Percentiles rank a stretch among this genome's conserved stretches.
Evolutionary conservation across 495 filamentous ascomycete species (phyloP).

Genomic region (Durotheca rogersii): DNA sequence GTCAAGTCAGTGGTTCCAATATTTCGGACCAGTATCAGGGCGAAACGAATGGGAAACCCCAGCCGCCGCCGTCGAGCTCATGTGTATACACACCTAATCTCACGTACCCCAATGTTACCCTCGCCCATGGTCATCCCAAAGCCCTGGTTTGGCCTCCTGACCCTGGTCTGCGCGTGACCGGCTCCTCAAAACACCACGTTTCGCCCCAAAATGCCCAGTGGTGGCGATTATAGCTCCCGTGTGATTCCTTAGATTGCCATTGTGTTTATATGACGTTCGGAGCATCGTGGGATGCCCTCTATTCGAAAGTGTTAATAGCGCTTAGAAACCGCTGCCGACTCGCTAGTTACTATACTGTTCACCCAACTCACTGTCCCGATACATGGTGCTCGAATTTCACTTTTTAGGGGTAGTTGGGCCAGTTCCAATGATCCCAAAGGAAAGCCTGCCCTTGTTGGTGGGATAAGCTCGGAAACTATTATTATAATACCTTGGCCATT

Average conservation of each 20-base stretch:
- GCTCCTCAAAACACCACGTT: constrained; percentile 18
- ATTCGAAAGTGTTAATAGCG: constrained; percentile 15
- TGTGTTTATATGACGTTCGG: background rate
- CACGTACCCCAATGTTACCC: constrained; percentile 10
- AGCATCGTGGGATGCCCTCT: constrained; percentile 5
- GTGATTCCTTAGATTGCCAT: background rate
- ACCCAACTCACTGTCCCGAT: background rate
- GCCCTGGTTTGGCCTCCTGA: constrained; percentile 14
- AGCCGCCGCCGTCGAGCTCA: constrained; percentile 1
- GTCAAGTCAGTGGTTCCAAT: background rate
- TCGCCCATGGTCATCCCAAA: constrained; percentile 3
- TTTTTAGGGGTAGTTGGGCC: background rate
- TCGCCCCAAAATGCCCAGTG: background rate
- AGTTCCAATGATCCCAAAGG: background rate
- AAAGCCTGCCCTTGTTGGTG: background rate
- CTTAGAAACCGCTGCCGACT: constrained; percentile 1
- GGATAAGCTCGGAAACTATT: background rate
- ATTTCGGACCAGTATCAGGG: constrained; percentile 9
- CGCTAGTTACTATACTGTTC: background rate
- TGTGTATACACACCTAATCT: constrained; percentile 6
- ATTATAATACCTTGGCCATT: background rate
- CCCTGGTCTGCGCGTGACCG: constrained; percentile 7
- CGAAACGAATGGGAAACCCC: constrained; percentile 9
- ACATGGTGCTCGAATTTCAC: background rate
- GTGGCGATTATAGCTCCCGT: background rate